A percentile compares a stretch with the other conserved stretches of the same genome.
Conservation (phyloP, 192 early-diverging fungal genomes). For the Jimgerdemannia lactiflua region DNA sequence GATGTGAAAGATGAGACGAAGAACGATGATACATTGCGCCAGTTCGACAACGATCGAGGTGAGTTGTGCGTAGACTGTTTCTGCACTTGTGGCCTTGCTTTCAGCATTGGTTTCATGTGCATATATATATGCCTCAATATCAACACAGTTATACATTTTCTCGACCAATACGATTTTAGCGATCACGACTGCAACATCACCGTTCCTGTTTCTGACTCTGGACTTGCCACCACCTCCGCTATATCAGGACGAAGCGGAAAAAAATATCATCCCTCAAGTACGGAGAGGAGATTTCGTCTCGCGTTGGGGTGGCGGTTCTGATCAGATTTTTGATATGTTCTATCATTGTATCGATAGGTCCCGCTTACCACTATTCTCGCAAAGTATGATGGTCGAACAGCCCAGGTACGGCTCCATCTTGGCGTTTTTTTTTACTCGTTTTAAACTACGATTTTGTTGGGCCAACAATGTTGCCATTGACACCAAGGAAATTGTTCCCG, state of each 20-base stretch:
- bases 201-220: conserved; percentile 86
- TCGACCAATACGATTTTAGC: conserved; percentile 31
- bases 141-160: too few relatives aligned
- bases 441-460: background rate
- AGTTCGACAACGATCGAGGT: conserved; percentile 42
- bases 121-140: too few relatives aligned
- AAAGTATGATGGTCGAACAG: conserved; percentile 81
- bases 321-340: background rate
- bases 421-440: background rate
- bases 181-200: conserved; percentile 48
- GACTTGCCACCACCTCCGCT: conserved; percentile 91
- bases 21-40: conserved; percentile 33
- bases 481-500: too few relatives aligned
- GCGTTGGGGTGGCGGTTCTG: background rate
- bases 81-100: too few relatives aligned
- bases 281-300: background rate
- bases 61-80: conserved; percentile 10
- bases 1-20: conserved; percentile 32
- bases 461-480: background rate
- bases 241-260: conserved; percentile 81
- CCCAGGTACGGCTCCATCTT: conserved; percentile 41
- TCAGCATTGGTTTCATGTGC: too few relatives aligned
- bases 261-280: conserved; percentile 91
- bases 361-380: conserved; percentile 73
- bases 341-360: conserved; percentile 40